These are phyloP conservation scores for Boehmeria nivea DNA, from an alignment of 306 rosid species.

Conservation along the genomic window DNA sequence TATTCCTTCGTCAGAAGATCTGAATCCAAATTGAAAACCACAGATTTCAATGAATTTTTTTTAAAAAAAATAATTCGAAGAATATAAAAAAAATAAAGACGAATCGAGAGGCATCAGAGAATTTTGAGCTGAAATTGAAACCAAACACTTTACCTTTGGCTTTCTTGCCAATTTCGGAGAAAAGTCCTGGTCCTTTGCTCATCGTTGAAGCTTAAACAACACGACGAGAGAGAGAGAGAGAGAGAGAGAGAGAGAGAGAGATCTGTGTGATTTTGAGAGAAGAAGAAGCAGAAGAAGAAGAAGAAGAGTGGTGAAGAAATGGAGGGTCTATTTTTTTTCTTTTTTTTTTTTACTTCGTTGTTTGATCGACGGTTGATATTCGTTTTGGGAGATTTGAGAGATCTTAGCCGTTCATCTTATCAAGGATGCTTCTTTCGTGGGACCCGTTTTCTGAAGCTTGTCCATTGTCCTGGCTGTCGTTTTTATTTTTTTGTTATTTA, in stretches of 20 bases:
- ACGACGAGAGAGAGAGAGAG: constrained; percentile 14
- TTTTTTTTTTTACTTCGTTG: background rate
- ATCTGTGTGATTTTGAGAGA: background rate
- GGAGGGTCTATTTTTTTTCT: constrained; percentile 9
- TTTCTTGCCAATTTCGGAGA: constrained; percentile 82
- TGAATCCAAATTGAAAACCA: constrained; percentile 25
- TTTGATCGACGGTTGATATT: constrained; percentile 19
- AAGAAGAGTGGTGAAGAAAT: constrained; percentile 26
- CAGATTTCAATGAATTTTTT: constrained; percentile 4
- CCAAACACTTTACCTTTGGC: constrained; percentile 55
- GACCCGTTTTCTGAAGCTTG: too few species aligned
- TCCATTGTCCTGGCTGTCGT: too few species aligned
- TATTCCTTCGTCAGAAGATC: constrained; percentile 88
- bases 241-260: constrained; percentile 16
- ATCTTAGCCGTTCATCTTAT: constrained; percentile 23
- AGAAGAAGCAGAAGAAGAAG: background rate
- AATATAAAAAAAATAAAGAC: background rate
- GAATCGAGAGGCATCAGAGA: constrained; percentile 3
- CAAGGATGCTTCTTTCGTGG: too few species aligned
- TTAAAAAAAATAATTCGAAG: too few species aligned
- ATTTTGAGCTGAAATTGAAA: background rate
- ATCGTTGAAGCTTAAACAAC: constrained; percentile 35
- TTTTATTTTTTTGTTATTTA: too few species aligned
- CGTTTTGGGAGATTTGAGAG: background rate
- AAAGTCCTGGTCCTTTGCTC: constrained; percentile 88